Percentiles rank a stretch among this genome's conserved stretches.
phyloP scores from a whole-genome alignment of 164 flowering plant species.

The Vitis vinifera region DNA sequence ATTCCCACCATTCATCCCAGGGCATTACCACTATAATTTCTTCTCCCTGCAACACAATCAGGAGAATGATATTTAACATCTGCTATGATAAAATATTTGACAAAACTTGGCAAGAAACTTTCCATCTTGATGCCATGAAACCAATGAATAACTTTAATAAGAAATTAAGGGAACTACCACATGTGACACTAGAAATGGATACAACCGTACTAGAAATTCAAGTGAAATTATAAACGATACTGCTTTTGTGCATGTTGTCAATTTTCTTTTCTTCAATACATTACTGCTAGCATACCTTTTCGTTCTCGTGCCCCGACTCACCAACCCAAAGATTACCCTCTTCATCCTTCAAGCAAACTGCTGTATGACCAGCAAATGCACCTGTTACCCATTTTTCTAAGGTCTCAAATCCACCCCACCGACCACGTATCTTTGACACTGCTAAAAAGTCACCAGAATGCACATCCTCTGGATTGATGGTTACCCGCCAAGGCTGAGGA shows the following conservation, averaged over 20 bases:
- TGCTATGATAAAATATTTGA: not conserved
- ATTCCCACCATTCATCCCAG: constrained; percentile 99
- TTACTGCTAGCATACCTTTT: constrained; percentile 56
- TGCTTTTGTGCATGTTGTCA: not conserved
- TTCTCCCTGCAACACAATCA: constrained; percentile 75
- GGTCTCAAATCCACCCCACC: constrained; percentile 99
- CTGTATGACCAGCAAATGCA: constrained; percentile 98
- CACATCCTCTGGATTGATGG: constrained; percentile 78
- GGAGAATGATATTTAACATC: not conserved
- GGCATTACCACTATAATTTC: constrained; percentile 90
- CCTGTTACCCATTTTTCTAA: constrained; percentile 99
- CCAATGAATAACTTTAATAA: not conserved
- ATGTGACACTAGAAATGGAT: no score
- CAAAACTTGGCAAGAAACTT: no score
- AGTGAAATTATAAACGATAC: not conserved
- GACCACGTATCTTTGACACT: constrained; percentile 93
- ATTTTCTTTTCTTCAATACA: not conserved
- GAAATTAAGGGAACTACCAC: no score
- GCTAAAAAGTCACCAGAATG: constrained; percentile 98
- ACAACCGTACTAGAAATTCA: no score
- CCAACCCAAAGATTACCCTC: constrained; percentile 94
- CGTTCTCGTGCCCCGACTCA: constrained; percentile 99
- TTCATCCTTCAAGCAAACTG: constrained; percentile 96
- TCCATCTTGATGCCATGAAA: not conserved
- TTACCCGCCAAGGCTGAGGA: constrained; percentile 73